phyloP scores from a whole-genome alignment of 2,329 filamentous ascomycete genomes.

The Diaporthe sp. region DNA sequence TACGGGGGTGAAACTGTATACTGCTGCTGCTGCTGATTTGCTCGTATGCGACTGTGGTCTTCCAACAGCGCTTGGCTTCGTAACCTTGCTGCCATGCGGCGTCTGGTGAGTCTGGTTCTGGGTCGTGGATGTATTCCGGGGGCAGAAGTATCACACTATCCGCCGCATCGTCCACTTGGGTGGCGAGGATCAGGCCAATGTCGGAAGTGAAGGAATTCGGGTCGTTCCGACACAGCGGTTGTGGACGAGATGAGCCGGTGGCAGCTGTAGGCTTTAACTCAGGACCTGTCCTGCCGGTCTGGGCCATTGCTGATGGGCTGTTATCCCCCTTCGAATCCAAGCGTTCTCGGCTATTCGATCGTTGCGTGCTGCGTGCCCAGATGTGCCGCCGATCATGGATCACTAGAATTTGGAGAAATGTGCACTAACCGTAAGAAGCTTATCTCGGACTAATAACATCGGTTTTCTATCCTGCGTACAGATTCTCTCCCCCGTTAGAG shows the following conservation, averaged over 20 bases:
- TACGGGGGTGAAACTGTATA: not conserved
- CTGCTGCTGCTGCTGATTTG: not conserved
- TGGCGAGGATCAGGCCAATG: not conserved
- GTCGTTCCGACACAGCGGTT: not conserved
- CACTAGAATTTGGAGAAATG: not conserved
- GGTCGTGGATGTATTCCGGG: not conserved
- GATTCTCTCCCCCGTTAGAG: not conserved
- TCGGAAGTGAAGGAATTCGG: not conserved
- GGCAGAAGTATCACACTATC: not conserved
- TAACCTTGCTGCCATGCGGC: not conserved
- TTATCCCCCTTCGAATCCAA: not conserved
- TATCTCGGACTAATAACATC: not conserved
- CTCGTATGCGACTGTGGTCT: constrained; percentile 7
- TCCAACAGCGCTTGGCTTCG: not conserved
- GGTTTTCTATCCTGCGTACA: not conserved
- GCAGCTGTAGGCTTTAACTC: not conserved
- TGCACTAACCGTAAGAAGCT: not conserved
- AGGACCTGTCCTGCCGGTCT: not conserved
- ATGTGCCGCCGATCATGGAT: not conserved
- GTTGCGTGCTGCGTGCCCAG: not conserved
- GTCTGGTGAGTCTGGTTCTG: not conserved
- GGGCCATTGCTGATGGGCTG: not conserved
- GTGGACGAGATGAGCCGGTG: not conserved
- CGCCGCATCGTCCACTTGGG: no score
- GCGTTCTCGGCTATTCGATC: not conserved